phyloP scores from a whole-genome alignment of 2,329 filamentous ascomycete species.

The Ilyonectria destructans region DNA sequence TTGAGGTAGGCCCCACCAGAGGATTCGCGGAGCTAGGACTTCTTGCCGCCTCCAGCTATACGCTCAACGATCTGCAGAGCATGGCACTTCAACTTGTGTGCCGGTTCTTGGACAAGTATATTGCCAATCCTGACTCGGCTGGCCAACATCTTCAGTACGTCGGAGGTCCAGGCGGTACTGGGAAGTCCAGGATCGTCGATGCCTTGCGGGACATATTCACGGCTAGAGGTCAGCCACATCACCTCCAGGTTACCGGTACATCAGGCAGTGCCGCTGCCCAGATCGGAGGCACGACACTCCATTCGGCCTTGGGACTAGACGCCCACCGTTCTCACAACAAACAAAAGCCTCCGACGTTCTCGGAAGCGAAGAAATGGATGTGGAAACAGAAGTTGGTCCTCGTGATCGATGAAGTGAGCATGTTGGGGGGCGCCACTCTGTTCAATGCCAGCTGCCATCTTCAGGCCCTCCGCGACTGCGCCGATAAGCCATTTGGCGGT shows the following conservation, averaged over 20 bases:
- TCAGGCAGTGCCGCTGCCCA: not conserved
- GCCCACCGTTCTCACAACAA: conserved; percentile 1
- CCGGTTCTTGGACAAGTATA: conserved; percentile 25
- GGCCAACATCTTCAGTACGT: conserved; percentile 26
- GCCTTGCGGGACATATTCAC: conserved; percentile 17
- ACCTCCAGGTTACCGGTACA: conserved; percentile 18
- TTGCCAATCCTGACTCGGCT: conserved; percentile 14
- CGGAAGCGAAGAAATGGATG: conserved; percentile 29
- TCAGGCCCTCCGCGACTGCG: conserved; percentile 23
- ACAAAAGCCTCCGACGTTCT: conserved; percentile 10
- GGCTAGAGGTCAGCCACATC: conserved; percentile 15
- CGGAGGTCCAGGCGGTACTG: conserved; percentile 22
- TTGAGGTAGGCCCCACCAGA: conserved; percentile 7
- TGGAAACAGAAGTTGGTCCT: conserved; percentile 33
- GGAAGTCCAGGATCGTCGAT: not conserved
- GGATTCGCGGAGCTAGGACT: conserved; percentile 19
- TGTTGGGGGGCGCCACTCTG: conserved; percentile 26
- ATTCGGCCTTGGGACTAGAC: conserved; percentile 9
- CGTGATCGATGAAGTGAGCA: conserved; percentile 32
- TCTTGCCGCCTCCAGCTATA: conserved; percentile 14
- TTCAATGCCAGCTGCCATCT: conserved; percentile 22
- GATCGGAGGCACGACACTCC: conserved; percentile 16
- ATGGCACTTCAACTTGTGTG: conserved; percentile 29
- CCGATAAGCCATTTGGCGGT: conserved; percentile 29
- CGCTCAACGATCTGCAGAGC: conserved; percentile 26